Evolutionary conservation across 306 rosid species (phyloP), one percentile per base, ranked within the genome.

Genomic region (Sicyos edulis): DNA sequence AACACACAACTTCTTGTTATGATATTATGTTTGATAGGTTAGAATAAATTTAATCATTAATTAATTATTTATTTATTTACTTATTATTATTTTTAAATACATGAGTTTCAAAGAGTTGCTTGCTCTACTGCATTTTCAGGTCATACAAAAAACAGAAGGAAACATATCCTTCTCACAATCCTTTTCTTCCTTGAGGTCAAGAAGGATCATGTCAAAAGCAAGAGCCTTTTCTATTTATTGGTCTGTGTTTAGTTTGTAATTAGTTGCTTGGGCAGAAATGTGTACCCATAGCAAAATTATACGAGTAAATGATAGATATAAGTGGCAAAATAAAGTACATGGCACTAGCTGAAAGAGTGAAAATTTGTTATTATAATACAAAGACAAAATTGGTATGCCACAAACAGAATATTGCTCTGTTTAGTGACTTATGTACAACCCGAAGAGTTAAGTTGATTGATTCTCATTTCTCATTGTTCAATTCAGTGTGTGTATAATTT

Each of bases 81-180:
- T n/a, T n/a, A n/a, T n/a, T n/a, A n/a, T n/a, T n/a, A n/a, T 37
- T 1, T 6, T 40, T 1, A 15, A 60, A 26, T 60, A 20, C 12
- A 60, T 1, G 0, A 37, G 3, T 11, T 29, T 34, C 15, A 14
- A 29, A 15, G 22, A 34, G n/a, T n/a, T 61, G 68, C 0, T 62
- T 34, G 14, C 49, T 8, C 21, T 56, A 10, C 62, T 56, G 34
- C 37, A 29, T 72, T 54, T 13, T 16, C 91, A 88, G 93, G 87
- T 91, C 96, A 71, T 88, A 86, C 79, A 86, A 74, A 82, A 87
- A 68, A 80, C 87, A 90, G 57, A 87, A 88, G 82, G 84, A 84
- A 76, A 75, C 78, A 21, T 84, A 84, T 80, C 91, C 91, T 75
- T 90, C 96, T 29, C 89, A 90, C 85, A 86, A 90, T 83, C 96